A percentile compares a stretch with the other conserved stretches of the same genome.
These are phyloP conservation scores for Xerocomus amazonicus DNA, from an alignment of 1,284 basidiomycete species.

Conservation along the genomic window DNA sequence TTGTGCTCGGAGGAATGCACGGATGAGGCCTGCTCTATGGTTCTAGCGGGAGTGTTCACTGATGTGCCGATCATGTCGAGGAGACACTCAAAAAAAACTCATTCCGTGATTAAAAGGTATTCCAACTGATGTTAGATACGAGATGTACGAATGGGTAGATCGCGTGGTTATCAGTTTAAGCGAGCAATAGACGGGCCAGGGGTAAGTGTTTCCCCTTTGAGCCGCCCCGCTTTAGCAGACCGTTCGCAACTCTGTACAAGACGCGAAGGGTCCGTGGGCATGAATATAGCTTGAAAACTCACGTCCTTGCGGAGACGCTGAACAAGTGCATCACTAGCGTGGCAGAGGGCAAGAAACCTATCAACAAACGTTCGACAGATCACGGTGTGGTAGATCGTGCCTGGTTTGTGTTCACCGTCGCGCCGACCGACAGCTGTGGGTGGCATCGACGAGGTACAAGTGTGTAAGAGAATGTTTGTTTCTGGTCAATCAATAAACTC, in stretches of 20 bases:
- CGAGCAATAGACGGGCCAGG: background rate
- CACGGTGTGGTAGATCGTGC: constrained; percentile 25
- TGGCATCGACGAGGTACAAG: constrained; percentile 52
- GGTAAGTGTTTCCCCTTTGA: constrained; percentile 47
- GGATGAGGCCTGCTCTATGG: constrained; percentile 18
- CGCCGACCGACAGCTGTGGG: constrained; percentile 68
- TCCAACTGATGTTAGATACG: constrained; percentile 2
- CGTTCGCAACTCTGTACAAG: constrained; percentile 59
- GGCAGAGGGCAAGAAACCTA: constrained; percentile 56
- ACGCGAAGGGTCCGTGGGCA: constrained; percentile 1
- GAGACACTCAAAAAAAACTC: background rate
- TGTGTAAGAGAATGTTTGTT: background rate
- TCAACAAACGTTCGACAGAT: constrained; percentile 72
- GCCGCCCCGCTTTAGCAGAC: constrained; percentile 55
- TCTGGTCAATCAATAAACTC: too few species aligned
- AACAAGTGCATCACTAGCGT: constrained; percentile 59
- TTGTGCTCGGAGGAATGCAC: background rate
- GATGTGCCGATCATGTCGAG: background rate
- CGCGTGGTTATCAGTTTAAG: background rate
- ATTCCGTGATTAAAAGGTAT: background rate
- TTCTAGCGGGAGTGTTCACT: constrained; percentile 2
- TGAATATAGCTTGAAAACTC: constrained; percentile 14
- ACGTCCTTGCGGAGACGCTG: constrained; percentile 78
- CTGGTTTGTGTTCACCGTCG: constrained; percentile 41
- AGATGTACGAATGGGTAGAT: background rate